A percentile compares a stretch with the other conserved stretches of the same genome.
phyloP scores from a whole-genome alignment of 2,329 filamentous ascomycete genomes.

The Paradendryphiella salina region DNA sequence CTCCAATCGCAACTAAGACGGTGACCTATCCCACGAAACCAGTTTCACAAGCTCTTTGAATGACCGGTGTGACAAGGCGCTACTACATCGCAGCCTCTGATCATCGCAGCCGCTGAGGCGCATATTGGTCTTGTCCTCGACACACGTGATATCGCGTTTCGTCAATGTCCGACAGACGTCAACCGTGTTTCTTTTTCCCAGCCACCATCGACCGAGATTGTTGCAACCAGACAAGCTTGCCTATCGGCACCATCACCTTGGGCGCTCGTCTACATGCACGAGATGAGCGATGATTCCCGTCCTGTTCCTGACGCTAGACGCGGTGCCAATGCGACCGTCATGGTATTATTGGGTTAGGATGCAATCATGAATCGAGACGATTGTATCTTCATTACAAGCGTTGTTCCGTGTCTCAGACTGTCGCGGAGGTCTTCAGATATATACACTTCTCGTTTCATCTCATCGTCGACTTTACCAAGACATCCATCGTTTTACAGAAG shows the following conservation, averaged over 20 bases:
- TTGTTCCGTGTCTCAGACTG: background rate
- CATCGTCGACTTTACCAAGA: background rate
- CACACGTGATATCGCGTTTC: constrained; percentile 20
- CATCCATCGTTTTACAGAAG: background rate
- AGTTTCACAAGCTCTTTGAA: constrained; percentile 5
- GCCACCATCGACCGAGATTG: background rate
- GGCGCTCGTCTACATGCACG: background rate
- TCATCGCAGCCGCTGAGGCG: constrained; percentile 3
- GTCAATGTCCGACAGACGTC: constrained; percentile 7
- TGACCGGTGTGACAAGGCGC: constrained; percentile 7
- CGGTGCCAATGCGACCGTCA: background rate
- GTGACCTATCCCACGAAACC: constrained; percentile 8
- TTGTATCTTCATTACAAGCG: background rate
- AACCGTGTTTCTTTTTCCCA: constrained; percentile 9
- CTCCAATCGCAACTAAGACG: constrained; percentile 7
- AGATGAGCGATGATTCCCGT: constrained; percentile 3
- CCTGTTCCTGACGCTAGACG: constrained; percentile 8
- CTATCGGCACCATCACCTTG: constrained; percentile 1
- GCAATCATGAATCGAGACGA: background rate
- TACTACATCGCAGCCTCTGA: constrained; percentile 1
- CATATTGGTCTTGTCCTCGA: background rate
- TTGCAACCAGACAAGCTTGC: background rate
- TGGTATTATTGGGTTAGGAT: background rate
- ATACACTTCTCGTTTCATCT: background rate
- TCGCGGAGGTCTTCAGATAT: too few species aligned